These are phyloP conservation scores for Aspergillus sp. DNA, from an alignment of 2,329 filamentous ascomycete species.

Conservation along the genomic window DNA sequence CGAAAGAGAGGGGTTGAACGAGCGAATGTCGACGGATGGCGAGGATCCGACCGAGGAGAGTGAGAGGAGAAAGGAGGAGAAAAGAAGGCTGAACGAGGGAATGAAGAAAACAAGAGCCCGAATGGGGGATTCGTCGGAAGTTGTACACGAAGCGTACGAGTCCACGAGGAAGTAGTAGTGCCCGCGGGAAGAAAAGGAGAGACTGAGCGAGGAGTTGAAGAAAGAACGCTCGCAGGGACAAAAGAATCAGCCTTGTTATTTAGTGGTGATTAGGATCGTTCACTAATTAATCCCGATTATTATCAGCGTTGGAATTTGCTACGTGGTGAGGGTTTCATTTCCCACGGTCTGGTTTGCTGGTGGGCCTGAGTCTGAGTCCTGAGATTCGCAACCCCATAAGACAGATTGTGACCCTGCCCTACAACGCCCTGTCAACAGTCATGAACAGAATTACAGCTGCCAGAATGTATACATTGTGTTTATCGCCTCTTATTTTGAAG, in stretches of 20 bases:
- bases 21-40: conserved; percentile 27
- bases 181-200: conserved; percentile 2
- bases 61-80: conserved; percentile 18
- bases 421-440: not conserved
- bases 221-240: not conserved
- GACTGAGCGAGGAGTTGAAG: not conserved
- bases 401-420: not conserved
- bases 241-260: not conserved
- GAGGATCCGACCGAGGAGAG: conserved; percentile 20
- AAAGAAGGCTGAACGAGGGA: conserved; percentile 9
- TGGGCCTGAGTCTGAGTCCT: not conserved
- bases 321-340: not conserved
- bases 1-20: conserved; percentile 20
- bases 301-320: not conserved
- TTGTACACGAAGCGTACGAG: conserved; percentile 1
- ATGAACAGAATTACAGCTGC: not conserved
- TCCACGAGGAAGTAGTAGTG: not conserved
- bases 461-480: not conserved
- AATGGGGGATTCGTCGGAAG: not conserved
- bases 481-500: not conserved
- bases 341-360: not conserved
- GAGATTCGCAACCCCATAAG: not conserved
- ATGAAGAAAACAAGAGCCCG: conserved; percentile 11
- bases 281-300: not conserved
- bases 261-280: not conserved